Conservation (phyloP, 306 rosid species). For the Rosa chinensis region DNA sequence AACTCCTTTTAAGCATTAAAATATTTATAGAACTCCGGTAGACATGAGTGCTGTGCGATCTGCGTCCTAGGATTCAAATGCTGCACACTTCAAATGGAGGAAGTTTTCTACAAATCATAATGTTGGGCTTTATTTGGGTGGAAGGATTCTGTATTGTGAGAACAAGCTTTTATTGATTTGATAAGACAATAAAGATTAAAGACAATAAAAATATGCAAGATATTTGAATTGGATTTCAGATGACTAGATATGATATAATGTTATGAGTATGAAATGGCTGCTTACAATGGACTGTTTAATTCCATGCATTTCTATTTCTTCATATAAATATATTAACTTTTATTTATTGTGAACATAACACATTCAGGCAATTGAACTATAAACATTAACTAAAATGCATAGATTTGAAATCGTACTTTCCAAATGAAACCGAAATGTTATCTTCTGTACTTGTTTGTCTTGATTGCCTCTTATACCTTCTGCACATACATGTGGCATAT, state of each 20-base stretch:
- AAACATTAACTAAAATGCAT: neutral
- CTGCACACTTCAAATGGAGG: neutral
- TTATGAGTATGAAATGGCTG: neutral
- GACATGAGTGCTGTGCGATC: neutral
- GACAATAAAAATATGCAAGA: neutral
- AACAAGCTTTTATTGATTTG: neutral
- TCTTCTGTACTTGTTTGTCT: neutral
- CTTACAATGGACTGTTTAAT: neutral
- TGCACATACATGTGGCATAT: neutral
- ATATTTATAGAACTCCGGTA: neutral
- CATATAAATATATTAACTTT: neutral
- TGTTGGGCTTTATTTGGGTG: neutral
- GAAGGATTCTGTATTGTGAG: neutral
- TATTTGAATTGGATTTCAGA: neutral
- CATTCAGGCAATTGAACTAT: neutral
- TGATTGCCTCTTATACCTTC: neutral
- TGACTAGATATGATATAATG: neutral
- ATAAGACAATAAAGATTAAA: no score
- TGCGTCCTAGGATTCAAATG: conserved; percentile 11
- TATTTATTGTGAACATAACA: neutral
- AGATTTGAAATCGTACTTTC: neutral
- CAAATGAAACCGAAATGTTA: neutral
- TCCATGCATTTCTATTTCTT: neutral
- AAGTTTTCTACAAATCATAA: neutral
- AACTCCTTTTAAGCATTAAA: neutral